Evolutionary conservation across 2,329 filamentous ascomycete genomes (phyloP).

Genomic region (Aureobasidium lini): DNA sequence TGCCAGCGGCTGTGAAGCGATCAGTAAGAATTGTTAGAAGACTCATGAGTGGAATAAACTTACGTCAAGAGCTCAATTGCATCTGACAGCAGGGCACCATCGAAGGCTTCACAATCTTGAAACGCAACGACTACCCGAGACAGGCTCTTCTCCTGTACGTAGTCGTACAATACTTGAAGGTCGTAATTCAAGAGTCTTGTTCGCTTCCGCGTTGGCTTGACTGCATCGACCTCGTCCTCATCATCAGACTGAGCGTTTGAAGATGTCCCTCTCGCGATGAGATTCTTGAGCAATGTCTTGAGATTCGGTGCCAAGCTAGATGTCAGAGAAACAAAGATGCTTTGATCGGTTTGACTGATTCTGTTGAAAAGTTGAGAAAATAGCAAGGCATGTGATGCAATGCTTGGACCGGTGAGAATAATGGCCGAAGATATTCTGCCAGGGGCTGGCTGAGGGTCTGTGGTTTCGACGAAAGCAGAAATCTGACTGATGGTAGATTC

Average conservation of each 20-base stretch:
- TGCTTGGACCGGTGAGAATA: conserved; percentile 70
- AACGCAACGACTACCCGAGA: conserved; percentile 63
- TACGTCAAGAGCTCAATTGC: conserved; percentile 62
- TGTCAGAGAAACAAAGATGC: conserved; percentile 55
- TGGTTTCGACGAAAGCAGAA: conserved; percentile 26
- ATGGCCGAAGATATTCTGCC: conserved; percentile 60
- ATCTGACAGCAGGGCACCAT: conserved; percentile 63
- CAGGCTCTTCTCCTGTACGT: conserved; percentile 46
- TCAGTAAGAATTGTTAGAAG: not conserved
- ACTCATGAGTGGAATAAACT: conserved; percentile 16
- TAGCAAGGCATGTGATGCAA: conserved; percentile 66
- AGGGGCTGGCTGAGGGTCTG: conserved; percentile 8
- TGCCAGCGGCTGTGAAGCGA: conserved; percentile 51
- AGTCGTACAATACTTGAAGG: conserved; percentile 60
- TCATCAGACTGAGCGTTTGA: conserved; percentile 35
- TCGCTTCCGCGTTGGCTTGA: conserved; percentile 37
- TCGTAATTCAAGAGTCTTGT: conserved; percentile 70
- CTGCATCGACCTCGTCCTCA: conserved; percentile 45
- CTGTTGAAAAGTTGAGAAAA: conserved; percentile 57
- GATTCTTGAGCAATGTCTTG: conserved; percentile 63
- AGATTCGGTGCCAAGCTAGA: conserved; percentile 67
- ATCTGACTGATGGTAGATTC: conserved; percentile 32
- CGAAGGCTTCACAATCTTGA: conserved; percentile 77
- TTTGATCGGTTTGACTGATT: conserved; percentile 31
- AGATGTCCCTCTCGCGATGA: conserved; percentile 60